These are phyloP conservation scores for Rutstroemia sp. DNA, from an alignment of 2,329 filamentous ascomycete species.

Conservation along the genomic window DNA sequence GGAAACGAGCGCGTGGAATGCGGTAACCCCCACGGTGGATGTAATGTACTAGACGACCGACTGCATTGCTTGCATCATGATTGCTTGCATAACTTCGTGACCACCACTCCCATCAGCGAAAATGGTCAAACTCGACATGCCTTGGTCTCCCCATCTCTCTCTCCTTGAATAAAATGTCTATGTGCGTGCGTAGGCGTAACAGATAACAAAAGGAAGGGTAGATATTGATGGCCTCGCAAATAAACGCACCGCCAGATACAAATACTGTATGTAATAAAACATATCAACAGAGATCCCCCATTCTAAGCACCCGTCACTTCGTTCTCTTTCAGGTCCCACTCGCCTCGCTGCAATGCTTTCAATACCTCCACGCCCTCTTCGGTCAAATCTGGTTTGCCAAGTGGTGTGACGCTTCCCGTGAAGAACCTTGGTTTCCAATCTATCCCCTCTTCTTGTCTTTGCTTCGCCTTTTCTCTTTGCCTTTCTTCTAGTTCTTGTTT, in stretches of 20 bases:
- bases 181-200: background rate
- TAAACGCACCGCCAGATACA: background rate
- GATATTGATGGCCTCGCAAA: background rate
- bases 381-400: slow-evolving; percentile 56
- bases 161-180: background rate
- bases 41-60: too few species aligned
- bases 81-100: too few species aligned
- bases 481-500: slow-evolving; percentile 90
- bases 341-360: slow-evolving; percentile 44
- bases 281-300: background rate
- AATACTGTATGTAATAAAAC: background rate
- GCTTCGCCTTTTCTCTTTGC: slow-evolving; percentile 77
- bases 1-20: too few species aligned
- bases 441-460: slow-evolving; percentile 62
- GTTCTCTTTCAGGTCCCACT: slow-evolving; percentile 28
- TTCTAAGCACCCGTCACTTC: slow-evolving; percentile 7
- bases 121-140: too few species aligned
- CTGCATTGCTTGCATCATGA: too few species aligned
- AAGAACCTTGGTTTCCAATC: slow-evolving; percentile 90
- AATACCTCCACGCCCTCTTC: slow-evolving; percentile 52
- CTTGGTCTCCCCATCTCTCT: too few species aligned
- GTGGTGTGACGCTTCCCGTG: slow-evolving; percentile 48
- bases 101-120: too few species aligned
- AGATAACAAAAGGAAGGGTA: background rate
- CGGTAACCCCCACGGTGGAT: too few species aligned